A percentile compares a stretch with the other conserved stretches of the same genome.
Conservation (phyloP, 192 early-diverging fungal species). For the Backusella parvicylindrica region DNA sequence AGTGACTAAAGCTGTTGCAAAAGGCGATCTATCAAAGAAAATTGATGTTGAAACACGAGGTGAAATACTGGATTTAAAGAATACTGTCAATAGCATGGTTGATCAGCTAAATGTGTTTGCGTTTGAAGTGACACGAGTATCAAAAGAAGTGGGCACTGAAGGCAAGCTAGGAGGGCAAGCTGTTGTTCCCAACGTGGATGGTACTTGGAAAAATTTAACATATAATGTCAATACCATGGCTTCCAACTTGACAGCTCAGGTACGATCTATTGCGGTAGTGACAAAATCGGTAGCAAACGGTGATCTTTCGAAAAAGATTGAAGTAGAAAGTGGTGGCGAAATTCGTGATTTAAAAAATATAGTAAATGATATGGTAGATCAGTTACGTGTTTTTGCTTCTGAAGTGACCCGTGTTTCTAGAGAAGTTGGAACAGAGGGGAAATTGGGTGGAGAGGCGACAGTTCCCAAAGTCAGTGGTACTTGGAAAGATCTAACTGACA, state of each 20-base stretch:
- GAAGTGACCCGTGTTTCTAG: constrained; percentile 63
- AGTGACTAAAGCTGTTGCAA: constrained; percentile 58
- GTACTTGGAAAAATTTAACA: constrained; percentile 64
- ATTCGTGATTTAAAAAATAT: constrained; percentile 63
- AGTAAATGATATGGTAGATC: constrained; percentile 69
- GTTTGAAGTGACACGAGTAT: constrained; percentile 44
- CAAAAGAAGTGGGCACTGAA: constrained; percentile 63
- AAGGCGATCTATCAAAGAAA: constrained; percentile 51
- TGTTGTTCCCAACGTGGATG: constrained; percentile 53
- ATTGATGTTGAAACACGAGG: constrained; percentile 53
- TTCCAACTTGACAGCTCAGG: constrained; percentile 62
- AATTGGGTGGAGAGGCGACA: constrained; percentile 51
- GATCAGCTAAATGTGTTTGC: constrained; percentile 41
- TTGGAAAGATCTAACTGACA: constrained; percentile 59
- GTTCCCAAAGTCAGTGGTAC: constrained; percentile 45
- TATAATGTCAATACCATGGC: constrained; percentile 74
- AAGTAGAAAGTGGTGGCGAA: constrained; percentile 64
- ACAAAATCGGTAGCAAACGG: constrained; percentile 65
- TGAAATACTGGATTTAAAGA: constrained; percentile 53
- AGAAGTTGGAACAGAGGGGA: constrained; percentile 61
- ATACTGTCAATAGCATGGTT: constrained; percentile 58
- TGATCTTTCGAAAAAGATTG: constrained; percentile 59
- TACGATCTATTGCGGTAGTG: constrained; percentile 63
- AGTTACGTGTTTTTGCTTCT: constrained; percentile 50
- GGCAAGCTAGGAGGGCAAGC: constrained; percentile 66